Evolutionary conservation across 148 eudicot species (phyloP).

Genomic region (Rhododendron kiyosumense): DNA sequence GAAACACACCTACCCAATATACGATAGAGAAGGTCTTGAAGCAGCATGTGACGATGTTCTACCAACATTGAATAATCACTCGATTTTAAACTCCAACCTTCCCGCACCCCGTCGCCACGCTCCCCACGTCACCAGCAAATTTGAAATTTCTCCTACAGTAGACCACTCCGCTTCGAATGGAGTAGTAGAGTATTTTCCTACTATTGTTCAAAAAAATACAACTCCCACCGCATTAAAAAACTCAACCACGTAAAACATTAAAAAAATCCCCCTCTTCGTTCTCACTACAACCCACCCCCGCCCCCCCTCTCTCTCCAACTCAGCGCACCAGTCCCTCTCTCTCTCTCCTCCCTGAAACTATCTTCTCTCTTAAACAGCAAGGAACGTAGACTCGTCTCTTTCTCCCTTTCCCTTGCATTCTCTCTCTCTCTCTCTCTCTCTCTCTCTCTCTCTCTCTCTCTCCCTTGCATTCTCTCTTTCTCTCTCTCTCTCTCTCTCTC

Average conservation of each 20-base stretch:
- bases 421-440: not conserved
- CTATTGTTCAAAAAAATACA: not conserved
- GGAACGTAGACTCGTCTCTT: conserved; percentile 3
- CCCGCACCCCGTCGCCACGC: not conserved
- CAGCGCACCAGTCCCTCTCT: not conserved
- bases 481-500: not conserved
- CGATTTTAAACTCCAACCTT: not conserved
- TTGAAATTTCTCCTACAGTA: not conserved
- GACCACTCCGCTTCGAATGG: not conserved
- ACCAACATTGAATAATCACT: no score
- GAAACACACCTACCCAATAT: no score
- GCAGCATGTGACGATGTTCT: no score
- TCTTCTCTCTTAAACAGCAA: conserved; percentile 25
- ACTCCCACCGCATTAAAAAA: not conserved
- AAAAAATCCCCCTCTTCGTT: not conserved
- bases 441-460: not conserved
- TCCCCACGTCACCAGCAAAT: not conserved
- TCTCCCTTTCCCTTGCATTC: not conserved
- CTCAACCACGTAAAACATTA: not conserved
- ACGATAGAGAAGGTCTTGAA: rapidly evolving
- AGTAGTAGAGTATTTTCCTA: not conserved
- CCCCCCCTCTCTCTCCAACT: not conserved
- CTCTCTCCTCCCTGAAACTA: conserved; percentile 10
- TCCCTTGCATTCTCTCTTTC: no score
- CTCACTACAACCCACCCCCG: not conserved